These are phyloP conservation scores for Zoysia pacifica DNA, from an alignment of 176 grass and related monocot species.

Conservation along the genomic window DNA sequence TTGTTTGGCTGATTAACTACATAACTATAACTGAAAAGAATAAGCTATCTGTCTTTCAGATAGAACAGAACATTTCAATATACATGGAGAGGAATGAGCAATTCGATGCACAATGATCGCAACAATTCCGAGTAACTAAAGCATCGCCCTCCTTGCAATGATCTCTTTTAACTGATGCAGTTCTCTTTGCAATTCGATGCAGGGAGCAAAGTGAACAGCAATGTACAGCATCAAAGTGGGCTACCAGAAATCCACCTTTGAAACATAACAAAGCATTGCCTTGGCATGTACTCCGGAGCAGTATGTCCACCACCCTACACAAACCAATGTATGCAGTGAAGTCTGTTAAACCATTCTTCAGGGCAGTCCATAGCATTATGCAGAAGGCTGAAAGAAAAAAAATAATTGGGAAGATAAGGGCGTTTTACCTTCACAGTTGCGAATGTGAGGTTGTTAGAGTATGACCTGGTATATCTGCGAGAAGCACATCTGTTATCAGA, in stretches of 20 bases:
- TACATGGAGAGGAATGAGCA: no score
- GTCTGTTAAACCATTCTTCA: background rate
- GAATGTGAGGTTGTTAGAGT: slow-evolving; percentile 69
- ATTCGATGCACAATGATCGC: no score
- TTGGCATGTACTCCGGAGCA: slow-evolving; percentile 66
- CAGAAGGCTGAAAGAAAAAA: background rate
- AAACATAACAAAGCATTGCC: slow-evolving; percentile 52
- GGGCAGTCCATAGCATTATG: background rate
- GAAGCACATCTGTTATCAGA: background rate
- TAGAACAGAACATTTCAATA: no score
- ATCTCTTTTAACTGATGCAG: background rate
- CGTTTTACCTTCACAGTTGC: slow-evolving; percentile 69
- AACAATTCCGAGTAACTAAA: no score
- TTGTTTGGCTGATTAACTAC: no score
- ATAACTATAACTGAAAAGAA: no score
- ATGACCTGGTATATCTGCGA: slow-evolving; percentile 61
- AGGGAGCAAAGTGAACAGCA: no score
- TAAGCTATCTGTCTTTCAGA: no score
- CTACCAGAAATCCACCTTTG: slow-evolving; percentile 41
- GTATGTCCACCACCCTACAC: slow-evolving; percentile 63
- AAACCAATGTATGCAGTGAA: background rate
- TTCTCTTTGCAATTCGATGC: background rate
- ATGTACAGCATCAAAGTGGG: slow-evolving; percentile 40
- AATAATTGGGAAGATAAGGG: background rate
- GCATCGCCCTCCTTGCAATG: background rate